Evolutionary conservation across 768 basidiomycete species (phyloP).

Genomic region (Clathrus columnatus): DNA sequence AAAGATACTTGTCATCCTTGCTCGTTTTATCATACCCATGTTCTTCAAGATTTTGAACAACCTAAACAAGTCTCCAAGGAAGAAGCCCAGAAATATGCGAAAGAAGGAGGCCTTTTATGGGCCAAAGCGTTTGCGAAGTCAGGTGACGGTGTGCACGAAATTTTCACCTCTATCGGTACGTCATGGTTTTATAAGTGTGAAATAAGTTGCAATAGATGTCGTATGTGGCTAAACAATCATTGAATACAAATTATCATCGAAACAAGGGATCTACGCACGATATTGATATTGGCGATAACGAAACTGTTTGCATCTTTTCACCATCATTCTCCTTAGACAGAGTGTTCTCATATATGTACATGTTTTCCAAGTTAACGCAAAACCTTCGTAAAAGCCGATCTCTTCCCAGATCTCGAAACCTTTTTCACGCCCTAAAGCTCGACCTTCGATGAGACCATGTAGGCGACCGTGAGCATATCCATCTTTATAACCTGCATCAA

Average conservation of each 20-base stretch:
- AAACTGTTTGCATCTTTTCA: not conserved
- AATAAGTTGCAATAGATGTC: slow-evolving; percentile 62
- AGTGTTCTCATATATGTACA: slow-evolving; percentile 34
- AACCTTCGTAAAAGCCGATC: slow-evolving; percentile 87
- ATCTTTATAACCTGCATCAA: slow-evolving; percentile 63
- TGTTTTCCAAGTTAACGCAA: slow-evolving; percentile 64
- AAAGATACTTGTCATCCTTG: slow-evolving; percentile 44
- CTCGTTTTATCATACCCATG: no score
- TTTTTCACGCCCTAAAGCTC: slow-evolving; percentile 80
- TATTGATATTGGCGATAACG: not conserved
- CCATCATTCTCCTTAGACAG: slow-evolving; percentile 45
- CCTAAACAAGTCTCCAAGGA: slow-evolving; percentile 64
- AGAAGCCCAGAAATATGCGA: slow-evolving; percentile 87
- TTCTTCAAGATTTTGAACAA: not conserved
- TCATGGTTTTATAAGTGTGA: slow-evolving; percentile 46
- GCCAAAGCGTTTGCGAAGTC: slow-evolving; percentile 86
- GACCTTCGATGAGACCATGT: slow-evolving; percentile 86
- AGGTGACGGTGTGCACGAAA: slow-evolving; percentile 77
- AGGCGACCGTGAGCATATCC: slow-evolving; percentile 81
- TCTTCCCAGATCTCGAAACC: slow-evolving; percentile 98
- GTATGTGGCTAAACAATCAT: slow-evolving; percentile 53
- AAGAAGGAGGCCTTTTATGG: slow-evolving; percentile 91
- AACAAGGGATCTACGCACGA: not conserved
- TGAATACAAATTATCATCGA: not conserved
- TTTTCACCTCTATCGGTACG: slow-evolving; percentile 81